Conservation (phyloP, 345 rosid species). For the Rhodamnia argentea region DNA sequence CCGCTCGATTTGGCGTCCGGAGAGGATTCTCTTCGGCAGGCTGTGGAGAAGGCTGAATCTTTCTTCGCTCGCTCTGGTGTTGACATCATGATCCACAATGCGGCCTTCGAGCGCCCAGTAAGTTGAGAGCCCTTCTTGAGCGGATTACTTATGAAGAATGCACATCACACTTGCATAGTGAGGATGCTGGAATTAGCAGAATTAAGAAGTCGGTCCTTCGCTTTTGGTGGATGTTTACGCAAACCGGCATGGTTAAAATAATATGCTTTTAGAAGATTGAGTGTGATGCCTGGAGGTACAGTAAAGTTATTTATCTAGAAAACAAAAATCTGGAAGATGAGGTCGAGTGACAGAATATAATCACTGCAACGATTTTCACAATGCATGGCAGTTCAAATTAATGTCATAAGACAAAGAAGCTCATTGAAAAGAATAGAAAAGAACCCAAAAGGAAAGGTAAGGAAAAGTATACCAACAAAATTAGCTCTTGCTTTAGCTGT, state of each 20-base stretch:
- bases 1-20: constrained; percentile 84
- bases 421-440: not conserved
- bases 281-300: not conserved
- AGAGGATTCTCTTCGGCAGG: constrained; percentile 54
- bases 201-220: not conserved
- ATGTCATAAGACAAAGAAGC: not conserved
- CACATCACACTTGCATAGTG: not conserved
- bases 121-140: constrained; percentile 8
- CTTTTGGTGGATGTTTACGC: not conserved
- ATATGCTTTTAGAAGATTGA: not conserved
- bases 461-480: not conserved
- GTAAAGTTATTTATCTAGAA: not conserved
- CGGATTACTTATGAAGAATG: not conserved
- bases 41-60: constrained; percentile 66
- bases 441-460: not conserved
- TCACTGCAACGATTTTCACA: not conserved
- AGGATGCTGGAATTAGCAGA: not conserved
- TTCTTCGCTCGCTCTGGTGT: constrained; percentile 60
- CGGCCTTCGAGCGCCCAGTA: constrained; percentile 94
- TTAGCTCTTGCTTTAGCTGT: not conserved
- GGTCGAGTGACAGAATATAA: not conserved
- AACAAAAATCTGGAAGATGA: not conserved
- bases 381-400: not conserved
- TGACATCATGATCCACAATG: constrained; percentile 85
- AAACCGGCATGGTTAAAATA: not conserved